These are phyloP conservation scores for Candida sanyaensis DNA, from an alignment of 1,139 yeast species.

Conservation along the genomic window DNA sequence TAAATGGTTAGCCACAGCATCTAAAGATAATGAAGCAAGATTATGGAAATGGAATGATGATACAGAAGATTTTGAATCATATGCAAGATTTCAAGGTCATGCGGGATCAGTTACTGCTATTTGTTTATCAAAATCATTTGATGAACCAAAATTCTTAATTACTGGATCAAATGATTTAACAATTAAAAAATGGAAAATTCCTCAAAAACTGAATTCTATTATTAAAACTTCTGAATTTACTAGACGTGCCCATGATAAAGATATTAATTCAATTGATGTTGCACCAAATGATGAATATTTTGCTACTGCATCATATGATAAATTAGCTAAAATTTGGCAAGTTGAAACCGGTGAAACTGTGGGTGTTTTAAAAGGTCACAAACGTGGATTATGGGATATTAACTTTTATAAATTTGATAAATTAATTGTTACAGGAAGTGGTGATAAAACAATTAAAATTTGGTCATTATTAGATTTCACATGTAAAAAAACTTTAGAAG, in stretches of 20 bases:
- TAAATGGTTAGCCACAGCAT: constrained; percentile 85
- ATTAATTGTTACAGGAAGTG: constrained; percentile 74
- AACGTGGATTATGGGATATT: constrained; percentile 93
- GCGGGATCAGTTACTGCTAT: constrained; percentile 86
- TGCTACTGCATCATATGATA: constrained; percentile 97
- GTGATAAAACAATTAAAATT: constrained; percentile 85
- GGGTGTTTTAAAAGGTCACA: constrained; percentile 86
- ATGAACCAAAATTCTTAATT: constrained; percentile 68
- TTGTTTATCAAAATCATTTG: constrained; percentile 63
- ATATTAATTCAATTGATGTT: constrained; percentile 83
- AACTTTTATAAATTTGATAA: constrained; percentile 80
- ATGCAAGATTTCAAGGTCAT: constrained; percentile 78
- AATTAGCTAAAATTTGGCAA: constrained; percentile 89
- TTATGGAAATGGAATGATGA: constrained; percentile 68
- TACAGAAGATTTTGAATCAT: constrained; percentile 45
- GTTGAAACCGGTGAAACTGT: constrained; percentile 77
- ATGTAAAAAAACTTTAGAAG: constrained; percentile 84
- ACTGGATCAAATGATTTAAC: constrained; percentile 92
- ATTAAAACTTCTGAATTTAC: constrained; percentile 73
- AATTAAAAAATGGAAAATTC: constrained; percentile 84
- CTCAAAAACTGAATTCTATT: constrained; percentile 29
- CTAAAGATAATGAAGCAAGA: constrained; percentile 86
- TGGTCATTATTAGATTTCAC: constrained; percentile 84
- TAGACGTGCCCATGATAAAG: constrained; percentile 95
- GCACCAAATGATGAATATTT: constrained; percentile 86